Base-by-base conservation (phyloP, 192 early-diverging fungal species). In the Entomortierella parvispora region DNA sequence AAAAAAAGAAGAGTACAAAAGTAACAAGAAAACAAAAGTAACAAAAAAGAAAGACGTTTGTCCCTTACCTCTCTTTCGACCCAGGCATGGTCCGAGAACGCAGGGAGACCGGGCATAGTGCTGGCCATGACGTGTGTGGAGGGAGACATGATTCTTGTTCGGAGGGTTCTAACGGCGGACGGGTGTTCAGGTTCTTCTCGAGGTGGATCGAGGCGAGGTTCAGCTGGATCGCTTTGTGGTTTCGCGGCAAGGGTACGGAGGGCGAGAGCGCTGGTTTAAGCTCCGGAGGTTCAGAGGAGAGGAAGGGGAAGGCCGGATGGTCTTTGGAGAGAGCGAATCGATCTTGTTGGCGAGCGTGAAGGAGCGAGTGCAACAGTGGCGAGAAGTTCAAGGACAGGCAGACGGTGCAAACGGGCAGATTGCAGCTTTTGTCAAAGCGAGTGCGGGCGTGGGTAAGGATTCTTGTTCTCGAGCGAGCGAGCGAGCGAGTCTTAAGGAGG, bases 11-110 rank as follows among this genome's bases (percentile, higher is more conserved):
- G 50, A 29, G 1, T 22, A 52, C 25, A 26, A 52, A 52, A 11
- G 50, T 14, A 52, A 52, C 3, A 26, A 52, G 50, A 52, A 22
- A 52, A 28, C 25, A 8, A 52, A 47, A 47, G 14, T 20, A 37
- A 58, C 2, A 58, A 58, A 25, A 47, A 46, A 28, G 28, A 47
- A 47, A 59, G 20, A 59, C 34, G 26, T 25, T 17, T 8, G 17
- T 43, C 28, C 11, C 58, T 54, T 69, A 69, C 68, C 68, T 69
- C 67, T 69, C 67, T 46, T 53, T 69, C 68, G 45, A 67, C 55
- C 68, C 68, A 62, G 58, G 42, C 17, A 28, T 62, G 68, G 17
- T 62, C 68, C 37, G 55, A 57, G 47, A 69, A 69, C 25, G 47
- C 15, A 9, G 68, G 50, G 57, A 60, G 52, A 40, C 49, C 31